Evolutionary conservation across 495 filamentous ascomycete genomes (phyloP).

Genomic region (Bombardia bombarda): DNA sequence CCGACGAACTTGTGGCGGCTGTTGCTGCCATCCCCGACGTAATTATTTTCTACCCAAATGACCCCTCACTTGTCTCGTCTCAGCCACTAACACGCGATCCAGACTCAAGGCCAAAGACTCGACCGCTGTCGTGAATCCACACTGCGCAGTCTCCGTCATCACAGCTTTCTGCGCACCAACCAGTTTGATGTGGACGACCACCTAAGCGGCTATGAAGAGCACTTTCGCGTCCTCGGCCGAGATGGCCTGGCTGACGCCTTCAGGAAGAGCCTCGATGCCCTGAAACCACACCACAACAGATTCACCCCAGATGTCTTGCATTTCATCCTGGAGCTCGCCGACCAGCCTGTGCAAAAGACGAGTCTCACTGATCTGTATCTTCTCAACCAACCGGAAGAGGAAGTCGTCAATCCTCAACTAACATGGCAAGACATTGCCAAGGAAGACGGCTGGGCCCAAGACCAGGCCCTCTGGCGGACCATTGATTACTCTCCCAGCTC

Average conservation of each 20-base stretch:
- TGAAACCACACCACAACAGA: conserved; percentile 44
- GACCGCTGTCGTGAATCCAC: conserved; percentile 41
- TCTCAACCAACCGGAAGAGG: conserved; percentile 35
- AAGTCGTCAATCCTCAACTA: conserved; percentile 37
- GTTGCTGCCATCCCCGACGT: conserved; percentile 26
- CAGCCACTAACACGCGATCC: neutral
- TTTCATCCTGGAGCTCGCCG: conserved; percentile 71
- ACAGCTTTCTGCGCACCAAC: conserved; percentile 66
- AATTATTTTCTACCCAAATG: neutral
- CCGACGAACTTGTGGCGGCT: conserved; percentile 46
- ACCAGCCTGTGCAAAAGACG: conserved; percentile 66
- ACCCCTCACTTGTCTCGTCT: neutral
- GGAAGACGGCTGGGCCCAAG: conserved; percentile 61
- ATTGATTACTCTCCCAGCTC: conserved; percentile 67
- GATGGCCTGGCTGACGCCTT: conserved; percentile 79
- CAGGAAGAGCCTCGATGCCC: conserved; percentile 49
- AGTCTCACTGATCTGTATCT: conserved; percentile 52
- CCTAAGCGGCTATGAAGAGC: conserved; percentile 78
- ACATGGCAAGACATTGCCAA: conserved; percentile 70
- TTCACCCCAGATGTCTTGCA: conserved; percentile 75
- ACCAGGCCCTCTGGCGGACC: conserved; percentile 69
- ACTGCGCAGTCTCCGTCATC: conserved; percentile 46
- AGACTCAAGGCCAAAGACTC: conserved; percentile 40
- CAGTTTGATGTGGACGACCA: conserved; percentile 75
- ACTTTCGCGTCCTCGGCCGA: conserved; percentile 69